phyloP scores from a whole-genome alignment of 257 asterid species.

The Primulina huaijiensis region DNA sequence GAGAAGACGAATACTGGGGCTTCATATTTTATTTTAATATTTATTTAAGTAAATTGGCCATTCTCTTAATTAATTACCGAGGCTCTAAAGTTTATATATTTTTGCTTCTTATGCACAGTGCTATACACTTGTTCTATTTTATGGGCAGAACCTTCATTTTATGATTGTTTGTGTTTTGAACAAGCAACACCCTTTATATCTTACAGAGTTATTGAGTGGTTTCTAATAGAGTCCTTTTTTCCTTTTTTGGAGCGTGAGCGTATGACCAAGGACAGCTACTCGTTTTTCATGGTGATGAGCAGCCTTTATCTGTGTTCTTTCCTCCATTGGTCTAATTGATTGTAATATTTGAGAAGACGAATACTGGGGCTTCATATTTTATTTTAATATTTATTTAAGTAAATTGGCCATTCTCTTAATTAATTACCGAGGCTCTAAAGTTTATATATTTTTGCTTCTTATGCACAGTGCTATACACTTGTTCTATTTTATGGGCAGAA shows the following conservation, averaged over 20 bases:
- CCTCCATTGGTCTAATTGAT: background rate
- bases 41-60: too few relatives aligned
- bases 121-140: background rate
- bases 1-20: background rate
- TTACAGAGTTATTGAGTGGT: background rate
- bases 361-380: background rate
- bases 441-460: too few relatives aligned
- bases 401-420: too few relatives aligned
- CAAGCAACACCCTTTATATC: slow-evolving; percentile 4
- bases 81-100: too few relatives aligned
- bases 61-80: too few relatives aligned
- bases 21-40: too few relatives aligned
- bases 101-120: background rate
- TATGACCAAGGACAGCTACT: background rate
- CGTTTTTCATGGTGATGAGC: background rate
- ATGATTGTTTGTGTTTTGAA: slow-evolving; percentile 1
- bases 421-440: too few relatives aligned
- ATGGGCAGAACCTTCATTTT: slow-evolving; percentile 16
- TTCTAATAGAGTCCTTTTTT: background rate
- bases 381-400: too few relatives aligned
- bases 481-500: slow-evolving; percentile 12
- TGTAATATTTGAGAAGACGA: background rate
- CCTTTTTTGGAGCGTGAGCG: background rate
- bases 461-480: background rate
- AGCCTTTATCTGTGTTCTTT: too few relatives aligned